phyloP scores from a whole-genome alignment of 176 grass and related monocot species.

The Aegilops bicornis region DNA sequence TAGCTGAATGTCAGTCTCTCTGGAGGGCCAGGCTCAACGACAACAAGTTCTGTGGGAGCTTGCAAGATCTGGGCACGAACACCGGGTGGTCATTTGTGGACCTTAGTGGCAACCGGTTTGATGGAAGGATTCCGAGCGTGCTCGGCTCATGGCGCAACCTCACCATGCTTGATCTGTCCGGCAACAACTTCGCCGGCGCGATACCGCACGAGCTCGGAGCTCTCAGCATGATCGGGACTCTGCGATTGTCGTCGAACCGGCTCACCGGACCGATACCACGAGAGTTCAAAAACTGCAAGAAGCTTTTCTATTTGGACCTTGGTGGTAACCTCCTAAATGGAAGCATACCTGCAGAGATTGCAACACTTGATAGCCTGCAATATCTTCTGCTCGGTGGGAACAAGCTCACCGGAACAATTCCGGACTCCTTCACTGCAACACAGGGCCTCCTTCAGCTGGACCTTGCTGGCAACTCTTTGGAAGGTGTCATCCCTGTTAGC shows the following conservation, averaged over 20 bases:
- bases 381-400: conserved; percentile 50
- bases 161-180: conserved; percentile 54
- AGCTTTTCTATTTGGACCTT: conserved; percentile 42
- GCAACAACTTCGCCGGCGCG: conserved; percentile 47
- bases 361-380: conserved; percentile 36
- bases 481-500: conserved; percentile 45
- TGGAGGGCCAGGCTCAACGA: conserved; percentile 45
- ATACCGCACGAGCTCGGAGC: conserved; percentile 51
- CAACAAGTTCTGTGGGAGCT: conserved; percentile 33
- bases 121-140: conserved; percentile 40
- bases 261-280: conserved; percentile 44
- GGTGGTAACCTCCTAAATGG: conserved; percentile 48
- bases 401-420: conserved; percentile 44
- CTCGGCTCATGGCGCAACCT: conserved; percentile 57
- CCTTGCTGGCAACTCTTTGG: conserved; percentile 52
- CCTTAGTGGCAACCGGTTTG: conserved; percentile 52
- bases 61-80: conserved; percentile 24
- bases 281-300: conserved; percentile 34
- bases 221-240: conserved; percentile 30
- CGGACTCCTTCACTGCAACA: conserved; percentile 39
- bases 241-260: conserved; percentile 49
- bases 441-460: conserved; percentile 55
- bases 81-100: conserved; percentile 48
- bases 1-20: conserved; percentile 40
- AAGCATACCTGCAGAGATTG: conserved; percentile 46